phyloP scores from a whole-genome alignment of 2,329 filamentous ascomycete species.

The Verruconis gallopava region DNA sequence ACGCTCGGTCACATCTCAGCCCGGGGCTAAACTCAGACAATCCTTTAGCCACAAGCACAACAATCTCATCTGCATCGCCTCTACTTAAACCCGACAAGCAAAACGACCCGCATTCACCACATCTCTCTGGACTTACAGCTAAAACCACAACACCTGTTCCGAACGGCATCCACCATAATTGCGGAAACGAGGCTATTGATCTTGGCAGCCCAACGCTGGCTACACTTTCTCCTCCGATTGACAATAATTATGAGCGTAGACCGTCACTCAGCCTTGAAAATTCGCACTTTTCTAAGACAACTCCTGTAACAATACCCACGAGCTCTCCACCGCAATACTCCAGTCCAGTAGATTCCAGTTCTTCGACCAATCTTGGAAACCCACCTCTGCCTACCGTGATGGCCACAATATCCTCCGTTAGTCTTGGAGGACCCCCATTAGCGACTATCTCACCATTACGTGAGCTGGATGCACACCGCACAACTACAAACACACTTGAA shows the following conservation, averaged over 20 bases:
- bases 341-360: too few species aligned
- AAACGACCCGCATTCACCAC: not conserved
- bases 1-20: too few species aligned
- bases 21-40: too few species aligned
- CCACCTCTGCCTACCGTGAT: not conserved
- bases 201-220: not conserved
- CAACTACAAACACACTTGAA: too few species aligned
- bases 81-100: not conserved
- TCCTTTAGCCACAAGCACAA: not conserved
- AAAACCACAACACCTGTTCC: not conserved
- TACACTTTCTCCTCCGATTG: conserved; percentile 13
- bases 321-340: too few species aligned
- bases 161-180: not conserved
- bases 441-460: not conserved
- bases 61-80: not conserved
- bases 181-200: not conserved
- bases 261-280: not conserved
- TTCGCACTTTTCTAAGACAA: not conserved
- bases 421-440: not conserved
- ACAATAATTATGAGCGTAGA: conserved; percentile 16
- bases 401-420: not conserved
- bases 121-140: not conserved
- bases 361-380: too few species aligned
- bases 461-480: too few species aligned
- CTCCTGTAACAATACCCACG: too few species aligned